phyloP scores from a whole-genome alignment of 2,329 filamentous ascomycete species.

The Phaeosphaeriaceae sp. region DNA sequence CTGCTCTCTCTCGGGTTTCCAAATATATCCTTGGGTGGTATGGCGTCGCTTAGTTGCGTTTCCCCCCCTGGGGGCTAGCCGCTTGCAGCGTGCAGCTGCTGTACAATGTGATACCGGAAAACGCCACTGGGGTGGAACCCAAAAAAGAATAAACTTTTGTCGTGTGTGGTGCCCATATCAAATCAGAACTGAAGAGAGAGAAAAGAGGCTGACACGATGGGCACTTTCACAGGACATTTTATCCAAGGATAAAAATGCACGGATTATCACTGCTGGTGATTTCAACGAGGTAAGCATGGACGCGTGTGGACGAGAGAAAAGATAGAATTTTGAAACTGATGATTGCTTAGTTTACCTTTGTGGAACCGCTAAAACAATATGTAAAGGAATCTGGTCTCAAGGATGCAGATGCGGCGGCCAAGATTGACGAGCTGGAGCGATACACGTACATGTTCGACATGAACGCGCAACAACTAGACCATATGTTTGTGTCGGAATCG shows the following conservation, averaged over 20 bases:
- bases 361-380: constrained; percentile 65
- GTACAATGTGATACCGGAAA: constrained; percentile 13
- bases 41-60: constrained; percentile 11
- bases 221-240: constrained; percentile 56
- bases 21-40: constrained; percentile 3
- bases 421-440: constrained; percentile 62
- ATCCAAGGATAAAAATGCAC: constrained; percentile 60
- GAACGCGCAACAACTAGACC: constrained; percentile 73
- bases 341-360: constrained; percentile 60
- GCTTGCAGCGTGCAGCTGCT: no score
- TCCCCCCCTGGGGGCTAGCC: no score
- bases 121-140: constrained; percentile 20
- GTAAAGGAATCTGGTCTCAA: constrained; percentile 59
- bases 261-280: constrained; percentile 68
- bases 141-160: constrained; percentile 10
- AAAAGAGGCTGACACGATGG: constrained; percentile 33
- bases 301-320: not conserved
- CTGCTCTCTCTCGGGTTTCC: no score
- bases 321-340: not conserved
- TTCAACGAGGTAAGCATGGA: constrained; percentile 70
- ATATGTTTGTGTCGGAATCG: constrained; percentile 68
- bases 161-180: no score
- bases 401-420: constrained; percentile 67
- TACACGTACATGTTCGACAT: constrained; percentile 75
- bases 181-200: not conserved